Evolutionary conservation across 2,329 filamentous ascomycete species (phyloP), one percentile per base, ranked within the genome.

Genomic region (Monosporascus cannonballus): DNA sequence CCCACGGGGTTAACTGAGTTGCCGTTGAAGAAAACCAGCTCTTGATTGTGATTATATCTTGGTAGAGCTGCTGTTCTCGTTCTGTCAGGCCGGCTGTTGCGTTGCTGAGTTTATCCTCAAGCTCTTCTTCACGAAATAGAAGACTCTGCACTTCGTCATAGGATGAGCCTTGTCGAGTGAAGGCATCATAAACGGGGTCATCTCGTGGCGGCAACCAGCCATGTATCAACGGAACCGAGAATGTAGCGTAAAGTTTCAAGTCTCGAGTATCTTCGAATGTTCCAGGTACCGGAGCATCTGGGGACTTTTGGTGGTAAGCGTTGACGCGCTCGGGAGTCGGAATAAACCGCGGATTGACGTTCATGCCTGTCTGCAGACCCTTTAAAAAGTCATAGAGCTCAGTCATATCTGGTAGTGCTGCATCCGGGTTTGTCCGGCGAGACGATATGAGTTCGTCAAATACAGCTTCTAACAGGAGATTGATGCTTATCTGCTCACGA

Each of bases 291-390:
- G 69, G 57, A 7, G 73, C 71, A 30, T 71, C 73, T n/a, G 77
- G 71, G 0, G 78, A 79, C 3, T 73, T 81, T 49, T 72, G 76
- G 65, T 76, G 77, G 46, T 77, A 76, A 2, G 76, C 74, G 51
- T 62, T 69, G 30, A 73, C 64, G 20, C 75, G 69, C 15, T 79
- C 74, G 7, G 71, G 66, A 0, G 75, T 78, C 2, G 89, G 79
- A 7, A 95, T 79, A 58, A 96, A 94, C 20, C 88, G 84, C 2
- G 94, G 94, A 59, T 99, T 99, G 53, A 97, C 93, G 63, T 97
- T 99, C 89, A 99, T 96, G 38, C 94, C 94, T 0, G 92, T 97
- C 61, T 96, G 90, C 2, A 99, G 74, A 45, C 90, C 89, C 52
- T 94, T 83, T 2, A 99, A 75, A 64, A 99, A 99, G 6, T 80